Evolutionary conservation across 345 rosid genomes (phyloP).

Genomic region (Syzygium aqueum): DNA sequence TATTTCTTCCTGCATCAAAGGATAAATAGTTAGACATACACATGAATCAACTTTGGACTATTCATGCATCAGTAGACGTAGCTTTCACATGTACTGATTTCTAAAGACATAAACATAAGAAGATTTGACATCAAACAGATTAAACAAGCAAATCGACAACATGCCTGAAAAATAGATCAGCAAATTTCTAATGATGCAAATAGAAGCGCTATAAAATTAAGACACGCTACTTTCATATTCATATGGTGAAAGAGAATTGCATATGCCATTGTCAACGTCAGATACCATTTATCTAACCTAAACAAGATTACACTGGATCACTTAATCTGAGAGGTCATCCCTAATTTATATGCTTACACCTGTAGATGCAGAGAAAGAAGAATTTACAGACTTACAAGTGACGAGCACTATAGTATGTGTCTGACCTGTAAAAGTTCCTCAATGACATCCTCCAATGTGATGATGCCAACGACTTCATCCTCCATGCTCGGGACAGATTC

Average conservation of each 20-base stretch:
- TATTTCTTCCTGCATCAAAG: conserved; percentile 56
- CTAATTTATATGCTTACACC: neutral
- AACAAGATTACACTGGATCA: neutral
- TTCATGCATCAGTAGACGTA: neutral
- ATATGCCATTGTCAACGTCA: neutral
- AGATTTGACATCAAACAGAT: neutral
- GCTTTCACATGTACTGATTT: neutral
- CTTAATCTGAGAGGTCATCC: neutral
- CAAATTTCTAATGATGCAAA: neutral
- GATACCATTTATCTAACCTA: neutral
- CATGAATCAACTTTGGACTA: neutral
- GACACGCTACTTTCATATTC: neutral
- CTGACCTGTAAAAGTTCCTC: conserved; percentile 73
- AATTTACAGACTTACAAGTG: neutral
- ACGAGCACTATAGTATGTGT: neutral
- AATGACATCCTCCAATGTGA: conserved; percentile 88
- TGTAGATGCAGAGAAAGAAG: neutral
- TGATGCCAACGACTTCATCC: conserved; percentile 65
- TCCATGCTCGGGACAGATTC: conserved; percentile 19
- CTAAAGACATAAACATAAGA: neutral
- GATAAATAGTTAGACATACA: neutral
- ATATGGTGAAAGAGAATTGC: neutral
- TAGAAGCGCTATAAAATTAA: neutral
- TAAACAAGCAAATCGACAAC: neutral
- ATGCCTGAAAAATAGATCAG: neutral